Conservation (phyloP, 768 basidiomycete genomes). For the Auricularia sp. region DNA sequence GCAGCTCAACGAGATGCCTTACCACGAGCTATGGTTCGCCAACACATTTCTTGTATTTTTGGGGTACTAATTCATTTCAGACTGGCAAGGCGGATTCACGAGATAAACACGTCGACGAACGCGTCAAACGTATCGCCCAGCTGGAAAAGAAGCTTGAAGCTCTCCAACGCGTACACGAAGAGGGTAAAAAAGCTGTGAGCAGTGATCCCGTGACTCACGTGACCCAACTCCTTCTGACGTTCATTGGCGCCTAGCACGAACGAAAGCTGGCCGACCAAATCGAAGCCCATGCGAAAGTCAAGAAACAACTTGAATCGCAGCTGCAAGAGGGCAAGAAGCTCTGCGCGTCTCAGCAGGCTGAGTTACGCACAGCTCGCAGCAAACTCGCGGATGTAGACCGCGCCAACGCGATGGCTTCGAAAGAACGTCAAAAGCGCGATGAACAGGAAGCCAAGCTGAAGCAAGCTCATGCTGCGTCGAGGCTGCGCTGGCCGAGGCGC, state of each 20-base stretch:
- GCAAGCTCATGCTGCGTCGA: constrained; percentile 37
- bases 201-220: background rate
- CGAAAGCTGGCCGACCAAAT: constrained; percentile 43
- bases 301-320: constrained; percentile 54
- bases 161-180: constrained; percentile 48
- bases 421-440: constrained; percentile 40
- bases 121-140: background rate
- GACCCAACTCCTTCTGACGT: background rate
- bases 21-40: background rate
- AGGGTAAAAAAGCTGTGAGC: constrained; percentile 56
- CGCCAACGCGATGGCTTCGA: constrained; percentile 39
- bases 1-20: background rate
- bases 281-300: constrained; percentile 50
- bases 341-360: constrained; percentile 39
- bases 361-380: constrained; percentile 50
- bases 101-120: constrained; percentile 6
- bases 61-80: background rate
- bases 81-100: background rate
- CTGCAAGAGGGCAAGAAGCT: constrained; percentile 51
- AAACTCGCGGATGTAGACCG: constrained; percentile 50
- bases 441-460: constrained; percentile 44
- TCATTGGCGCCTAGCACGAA: constrained; percentile 37
- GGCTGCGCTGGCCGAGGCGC: constrained; percentile 47
- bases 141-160: constrained; percentile 43
- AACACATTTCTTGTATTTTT: too few relatives aligned